phyloP scores from a whole-genome alignment of 2,329 filamentous ascomycete species.

The Ceratocystis eucalypticola region DNA sequence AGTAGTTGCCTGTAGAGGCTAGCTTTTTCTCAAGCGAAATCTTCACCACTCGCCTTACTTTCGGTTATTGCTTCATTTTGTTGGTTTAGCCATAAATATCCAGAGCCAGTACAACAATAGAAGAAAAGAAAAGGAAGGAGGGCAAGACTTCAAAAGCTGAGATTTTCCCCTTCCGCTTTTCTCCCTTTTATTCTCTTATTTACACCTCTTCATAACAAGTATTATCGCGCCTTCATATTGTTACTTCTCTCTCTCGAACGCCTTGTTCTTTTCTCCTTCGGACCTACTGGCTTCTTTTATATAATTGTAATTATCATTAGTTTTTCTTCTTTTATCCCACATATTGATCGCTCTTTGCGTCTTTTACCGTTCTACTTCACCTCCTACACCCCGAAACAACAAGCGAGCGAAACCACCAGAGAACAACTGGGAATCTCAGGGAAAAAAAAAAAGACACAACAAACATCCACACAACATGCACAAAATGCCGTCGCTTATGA shows the following conservation, averaged over 20 bases:
- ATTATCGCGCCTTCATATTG: background rate
- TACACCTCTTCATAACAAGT: background rate
- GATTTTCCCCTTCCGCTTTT: background rate
- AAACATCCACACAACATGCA: background rate
- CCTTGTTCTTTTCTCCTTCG: background rate
- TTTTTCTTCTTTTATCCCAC: background rate
- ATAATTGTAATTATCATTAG: background rate
- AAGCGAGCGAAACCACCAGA: background rate
- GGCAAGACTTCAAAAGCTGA: background rate
- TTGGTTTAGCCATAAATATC: background rate
- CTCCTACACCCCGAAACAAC: background rate
- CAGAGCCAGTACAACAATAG: background rate
- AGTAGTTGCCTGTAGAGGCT: too few relatives aligned
- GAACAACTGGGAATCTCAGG: background rate
- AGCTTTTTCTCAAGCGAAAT: background rate
- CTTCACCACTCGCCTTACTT: background rate
- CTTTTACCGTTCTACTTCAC: background rate
- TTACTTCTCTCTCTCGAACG: background rate
- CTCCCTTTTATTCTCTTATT: background rate
- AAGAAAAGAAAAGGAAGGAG: background rate
- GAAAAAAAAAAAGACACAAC: background rate
- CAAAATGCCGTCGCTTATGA: constrained; percentile 7
- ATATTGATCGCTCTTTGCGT: background rate
- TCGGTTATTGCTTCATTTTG: constrained; percentile 5
- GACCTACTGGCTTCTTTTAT: background rate